Conservation (phyloP, 1,284 basidiomycete genomes). For the Cutaneotrichosporon spelunceum region DNA sequence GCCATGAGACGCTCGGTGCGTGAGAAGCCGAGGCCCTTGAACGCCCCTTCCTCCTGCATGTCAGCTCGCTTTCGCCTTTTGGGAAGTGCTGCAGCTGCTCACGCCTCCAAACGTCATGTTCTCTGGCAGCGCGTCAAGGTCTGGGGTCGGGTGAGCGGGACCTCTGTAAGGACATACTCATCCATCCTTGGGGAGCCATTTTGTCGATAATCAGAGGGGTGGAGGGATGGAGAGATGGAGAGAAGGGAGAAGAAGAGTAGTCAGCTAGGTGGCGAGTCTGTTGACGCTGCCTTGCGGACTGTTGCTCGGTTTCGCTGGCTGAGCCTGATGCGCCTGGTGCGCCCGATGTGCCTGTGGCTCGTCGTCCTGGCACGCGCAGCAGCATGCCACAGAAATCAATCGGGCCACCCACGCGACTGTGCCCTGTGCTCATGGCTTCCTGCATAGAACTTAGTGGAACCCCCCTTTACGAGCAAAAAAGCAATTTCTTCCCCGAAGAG, state of each 20-base stretch:
- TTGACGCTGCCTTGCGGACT: not conserved
- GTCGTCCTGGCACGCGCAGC: not conserved
- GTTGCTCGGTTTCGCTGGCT: too few relatives aligned
- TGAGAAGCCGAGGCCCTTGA: conserved; percentile 71
- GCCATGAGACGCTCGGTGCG: conserved; percentile 77
- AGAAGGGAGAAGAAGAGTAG: not conserved
- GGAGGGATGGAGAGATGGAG: not conserved
- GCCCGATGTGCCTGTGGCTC: too few relatives aligned
- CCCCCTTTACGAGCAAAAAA: conserved; percentile 4
- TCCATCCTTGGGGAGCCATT: conserved; percentile 27
- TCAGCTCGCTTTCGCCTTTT: conserved; percentile 2
- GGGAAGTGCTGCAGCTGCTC: conserved; percentile 15
- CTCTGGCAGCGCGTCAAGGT: conserved; percentile 18
- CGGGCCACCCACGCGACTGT: not conserved
- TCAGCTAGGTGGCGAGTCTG: not conserved
- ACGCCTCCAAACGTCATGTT: conserved; percentile 40
- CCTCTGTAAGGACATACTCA: conserved; percentile 27
- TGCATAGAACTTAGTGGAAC: conserved; percentile 2
- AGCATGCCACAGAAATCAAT: not conserved
- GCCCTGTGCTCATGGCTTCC: not conserved
- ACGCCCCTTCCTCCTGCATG: conserved; percentile 64
- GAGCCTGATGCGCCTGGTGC: too few relatives aligned
- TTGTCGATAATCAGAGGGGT: conserved; percentile 7
- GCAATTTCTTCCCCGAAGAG: not conserved
- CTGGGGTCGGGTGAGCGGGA: conserved; percentile 7